Base-by-base conservation (phyloP, 2,329 filamentous ascomycete genomes). In the Verticillium dahliae region DNA sequence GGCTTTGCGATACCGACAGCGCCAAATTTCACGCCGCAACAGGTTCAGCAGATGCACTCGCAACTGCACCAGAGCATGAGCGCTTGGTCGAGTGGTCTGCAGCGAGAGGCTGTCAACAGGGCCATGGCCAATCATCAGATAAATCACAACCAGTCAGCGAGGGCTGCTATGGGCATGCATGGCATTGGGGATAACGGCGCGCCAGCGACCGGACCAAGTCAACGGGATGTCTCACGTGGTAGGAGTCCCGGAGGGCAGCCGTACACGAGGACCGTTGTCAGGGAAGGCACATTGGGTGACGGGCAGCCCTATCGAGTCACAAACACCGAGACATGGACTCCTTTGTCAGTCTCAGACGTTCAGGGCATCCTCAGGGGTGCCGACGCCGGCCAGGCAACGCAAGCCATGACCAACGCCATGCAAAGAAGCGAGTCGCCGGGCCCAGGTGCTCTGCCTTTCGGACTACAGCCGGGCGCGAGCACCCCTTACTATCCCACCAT, bases 331-430 rank as follows among this genome's bases (percentile, higher is more conserved):
- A 60, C 62, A 1, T 62, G 65, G 18, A 58, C 64, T 39, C 58
- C 64, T 37, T 67, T 81, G 35, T 76, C 78, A 13, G 70, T 76
- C 2, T 68, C 71, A 31, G 81, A 84, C 14, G 71, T 80, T 3
- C 79, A 80, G 57, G 80, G 75, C 60, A 76, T 81, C 35, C 67
- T 82, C 11, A 77, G 79, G 35, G 73, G 72, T 38, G 78, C 77
- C 6, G 81, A 84, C 67, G 73, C 76, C 31, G 74, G 69, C 38
- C 76, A 81, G 65, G 77, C 78, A 3, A 75, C 76, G 1, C 71
- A 75, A 45, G 68, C 71, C 22, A 77, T 80, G 73, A 74, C 78
- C 1, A 74, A 75, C 65, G 78, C 81, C 39, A 81, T 84, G 78
- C 80, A 82, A 54, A 75, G 81, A 60, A 84, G 78, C 66, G 75